phyloP scores from a whole-genome alignment of 2,329 filamentous ascomycete species.

The Basipetospora chlamydospora region DNA sequence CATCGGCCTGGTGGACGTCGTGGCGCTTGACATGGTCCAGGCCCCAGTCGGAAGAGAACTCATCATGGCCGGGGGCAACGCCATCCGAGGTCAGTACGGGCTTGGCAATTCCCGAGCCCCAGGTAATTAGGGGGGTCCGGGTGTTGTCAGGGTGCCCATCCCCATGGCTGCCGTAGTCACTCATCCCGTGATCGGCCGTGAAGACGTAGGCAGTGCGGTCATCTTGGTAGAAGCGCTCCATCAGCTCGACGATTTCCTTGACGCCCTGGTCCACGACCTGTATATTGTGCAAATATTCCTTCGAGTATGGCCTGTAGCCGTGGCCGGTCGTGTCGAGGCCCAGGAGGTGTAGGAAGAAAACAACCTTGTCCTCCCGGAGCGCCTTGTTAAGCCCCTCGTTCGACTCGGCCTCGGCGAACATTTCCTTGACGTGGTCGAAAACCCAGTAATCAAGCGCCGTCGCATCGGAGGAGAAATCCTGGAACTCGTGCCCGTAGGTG shows the following conservation, averaged over 20 bases:
- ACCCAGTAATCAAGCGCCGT: slow-evolving; percentile 82
- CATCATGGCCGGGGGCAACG: slow-evolving; percentile 70
- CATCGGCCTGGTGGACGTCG: slow-evolving; percentile 86
- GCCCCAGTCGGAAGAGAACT: slow-evolving; percentile 81
- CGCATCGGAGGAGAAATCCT: slow-evolving; percentile 80
- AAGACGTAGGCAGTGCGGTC: slow-evolving; percentile 89
- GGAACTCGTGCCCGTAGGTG: slow-evolving; percentile 67
- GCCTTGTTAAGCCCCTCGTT: slow-evolving; percentile 61
- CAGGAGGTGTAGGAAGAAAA: slow-evolving; percentile 90
- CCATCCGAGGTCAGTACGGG: slow-evolving; percentile 42
- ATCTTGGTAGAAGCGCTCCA: slow-evolving; percentile 74
- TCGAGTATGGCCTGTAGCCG: slow-evolving; percentile 75
- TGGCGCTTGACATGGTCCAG: slow-evolving; percentile 69
- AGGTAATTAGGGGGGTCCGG: slow-evolving; percentile 78
- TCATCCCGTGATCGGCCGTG: slow-evolving; percentile 98
- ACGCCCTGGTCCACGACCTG: slow-evolving; percentile 88
- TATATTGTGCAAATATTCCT: slow-evolving; percentile 89
- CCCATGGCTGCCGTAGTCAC: slow-evolving; percentile 96
- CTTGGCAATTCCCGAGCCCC: slow-evolving; percentile 80
- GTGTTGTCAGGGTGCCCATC: slow-evolving; percentile 97
- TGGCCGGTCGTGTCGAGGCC: slow-evolving; percentile 88
- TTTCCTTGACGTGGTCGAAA: slow-evolving; percentile 78
- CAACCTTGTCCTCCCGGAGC: slow-evolving; percentile 68
- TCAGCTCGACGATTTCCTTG: slow-evolving; percentile 63
- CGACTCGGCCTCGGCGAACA: slow-evolving; percentile 67